phyloP scores from a whole-genome alignment of 2,329 filamentous ascomycete species.

The Cladosporium phlei region DNA sequence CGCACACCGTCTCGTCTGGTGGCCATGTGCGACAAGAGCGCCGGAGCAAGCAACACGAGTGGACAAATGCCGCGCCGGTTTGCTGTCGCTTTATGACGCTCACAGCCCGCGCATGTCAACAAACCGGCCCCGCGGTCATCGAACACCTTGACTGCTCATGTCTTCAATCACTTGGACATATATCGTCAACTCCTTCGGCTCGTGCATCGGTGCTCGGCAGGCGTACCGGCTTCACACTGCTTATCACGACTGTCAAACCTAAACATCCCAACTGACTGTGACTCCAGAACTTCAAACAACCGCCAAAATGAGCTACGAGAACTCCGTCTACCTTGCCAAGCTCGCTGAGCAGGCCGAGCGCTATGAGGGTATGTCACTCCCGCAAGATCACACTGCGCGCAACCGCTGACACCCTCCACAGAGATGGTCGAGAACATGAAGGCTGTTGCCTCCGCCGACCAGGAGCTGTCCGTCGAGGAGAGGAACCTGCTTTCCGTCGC shows the following conservation, averaged over 20 bases:
- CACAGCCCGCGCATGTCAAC: constrained; percentile 5
- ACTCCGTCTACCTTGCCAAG: constrained; percentile 99
- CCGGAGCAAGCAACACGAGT: background rate
- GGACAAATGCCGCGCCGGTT: constrained; percentile 1
- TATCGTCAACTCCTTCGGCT: no score
- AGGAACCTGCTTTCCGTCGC: constrained; percentile 95
- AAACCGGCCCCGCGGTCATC: background rate
- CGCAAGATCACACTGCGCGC: background rate
- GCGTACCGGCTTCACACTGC: background rate
- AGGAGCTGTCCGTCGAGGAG: constrained; percentile 74
- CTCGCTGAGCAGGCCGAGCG: constrained; percentile 99
- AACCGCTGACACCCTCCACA: constrained; percentile 37
- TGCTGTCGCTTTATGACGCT: constrained; percentile 5
- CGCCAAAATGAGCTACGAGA: constrained; percentile 85
- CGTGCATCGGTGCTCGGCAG: no score
- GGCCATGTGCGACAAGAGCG: constrained; percentile 1
- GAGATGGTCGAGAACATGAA: constrained; percentile 99
- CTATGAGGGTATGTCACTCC: constrained; percentile 73
- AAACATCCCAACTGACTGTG: constrained; percentile 1
- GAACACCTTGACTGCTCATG: background rate
- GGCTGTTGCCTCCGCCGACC: constrained; percentile 79
- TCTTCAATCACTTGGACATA: no score
- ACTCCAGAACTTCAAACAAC: background rate
- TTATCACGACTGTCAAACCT: background rate
- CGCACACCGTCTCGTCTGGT: background rate